Conservation (phyloP, 257 asterid species). For the Jacaranda copaia region DNA sequence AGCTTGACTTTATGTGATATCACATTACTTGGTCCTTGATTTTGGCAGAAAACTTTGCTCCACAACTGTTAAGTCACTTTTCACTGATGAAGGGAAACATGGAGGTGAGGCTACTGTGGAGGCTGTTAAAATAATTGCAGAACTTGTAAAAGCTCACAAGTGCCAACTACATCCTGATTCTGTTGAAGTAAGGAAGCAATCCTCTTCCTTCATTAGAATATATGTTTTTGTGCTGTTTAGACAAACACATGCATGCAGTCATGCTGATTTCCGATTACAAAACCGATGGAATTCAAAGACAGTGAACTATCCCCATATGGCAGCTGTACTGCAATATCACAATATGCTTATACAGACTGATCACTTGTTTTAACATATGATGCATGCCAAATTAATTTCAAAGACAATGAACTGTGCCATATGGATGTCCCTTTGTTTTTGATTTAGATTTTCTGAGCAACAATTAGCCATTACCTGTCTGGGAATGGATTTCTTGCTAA, state of each 20-base stretch:
- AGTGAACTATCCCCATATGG: too few species aligned
- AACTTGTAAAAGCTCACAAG: constrained; percentile 74
- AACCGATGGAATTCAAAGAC: neutral
- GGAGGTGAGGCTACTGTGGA: constrained; percentile 95
- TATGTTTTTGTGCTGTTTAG: constrained; percentile 17
- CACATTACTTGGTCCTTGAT: constrained; percentile 26
- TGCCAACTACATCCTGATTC: constrained; percentile 94
- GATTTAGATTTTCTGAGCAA: too few species aligned
- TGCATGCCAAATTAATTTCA: neutral
- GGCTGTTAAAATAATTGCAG: constrained; percentile 87
- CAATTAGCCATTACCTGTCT: too few species aligned
- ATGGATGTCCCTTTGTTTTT: neutral
- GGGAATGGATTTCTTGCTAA: neutral
- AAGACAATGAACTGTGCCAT: neutral
- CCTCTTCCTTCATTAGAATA: constrained; percentile 14
- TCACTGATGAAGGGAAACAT: constrained; percentile 88
- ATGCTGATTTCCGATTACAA: neutral
- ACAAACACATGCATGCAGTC: neutral
- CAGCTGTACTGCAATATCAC: too few species aligned
- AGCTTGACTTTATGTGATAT: constrained; percentile 8
- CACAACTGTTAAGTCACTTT: constrained; percentile 71
- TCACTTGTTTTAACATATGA: too few species aligned
- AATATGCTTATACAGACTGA: too few species aligned
- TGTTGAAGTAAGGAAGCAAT: constrained; percentile 62
- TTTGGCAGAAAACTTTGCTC: constrained; percentile 76